Evolutionary conservation across 352 stramenopile species (phyloP).

Genomic region (Phytophthora fragariae): DNA sequence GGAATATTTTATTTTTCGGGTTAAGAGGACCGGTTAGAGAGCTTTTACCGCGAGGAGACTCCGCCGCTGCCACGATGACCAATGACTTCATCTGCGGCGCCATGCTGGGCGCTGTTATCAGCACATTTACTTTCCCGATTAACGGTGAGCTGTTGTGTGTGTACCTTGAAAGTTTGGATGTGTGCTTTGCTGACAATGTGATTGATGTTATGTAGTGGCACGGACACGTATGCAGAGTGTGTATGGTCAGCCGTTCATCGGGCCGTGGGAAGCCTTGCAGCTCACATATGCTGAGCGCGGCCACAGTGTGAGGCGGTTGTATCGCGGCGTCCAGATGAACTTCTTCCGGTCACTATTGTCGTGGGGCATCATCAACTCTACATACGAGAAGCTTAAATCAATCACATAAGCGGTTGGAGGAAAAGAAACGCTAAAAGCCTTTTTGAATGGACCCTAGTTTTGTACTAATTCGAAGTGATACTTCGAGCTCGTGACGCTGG

Average conservation of each 20-base stretch:
- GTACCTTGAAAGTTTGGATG: background rate
- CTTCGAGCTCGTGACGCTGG: background rate
- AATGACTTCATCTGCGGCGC: constrained; percentile 90
- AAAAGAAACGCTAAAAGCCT: background rate
- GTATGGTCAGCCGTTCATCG: constrained; percentile 72
- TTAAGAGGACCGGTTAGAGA: constrained; percentile 79
- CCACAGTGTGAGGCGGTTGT: constrained; percentile 64
- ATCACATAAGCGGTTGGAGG: constrained; percentile 50
- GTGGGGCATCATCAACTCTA: constrained; percentile 92
- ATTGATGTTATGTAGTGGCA: constrained; percentile 50
- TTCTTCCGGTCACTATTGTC: constrained; percentile 89
- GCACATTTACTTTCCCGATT: constrained; percentile 85
- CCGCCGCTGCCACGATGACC: constrained; percentile 50
- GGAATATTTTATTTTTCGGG: constrained; percentile 89
- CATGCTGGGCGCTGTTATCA: constrained; percentile 85
- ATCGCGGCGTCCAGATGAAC: constrained; percentile 90
- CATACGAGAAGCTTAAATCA: constrained; percentile 89
- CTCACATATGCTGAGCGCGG: constrained; percentile 82
- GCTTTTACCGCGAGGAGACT: constrained; percentile 61
- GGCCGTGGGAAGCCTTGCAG: constrained; percentile 58
- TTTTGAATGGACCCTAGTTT: constrained; percentile 4
- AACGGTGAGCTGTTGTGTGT: constrained; percentile 58
- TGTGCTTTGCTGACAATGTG: background rate
- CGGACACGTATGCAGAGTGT: constrained; percentile 86
- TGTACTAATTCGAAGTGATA: background rate